These are phyloP conservation scores for Phytophthora gonapodyides DNA, from an alignment of 352 stramenopile species.

Conservation along the genomic window DNA sequence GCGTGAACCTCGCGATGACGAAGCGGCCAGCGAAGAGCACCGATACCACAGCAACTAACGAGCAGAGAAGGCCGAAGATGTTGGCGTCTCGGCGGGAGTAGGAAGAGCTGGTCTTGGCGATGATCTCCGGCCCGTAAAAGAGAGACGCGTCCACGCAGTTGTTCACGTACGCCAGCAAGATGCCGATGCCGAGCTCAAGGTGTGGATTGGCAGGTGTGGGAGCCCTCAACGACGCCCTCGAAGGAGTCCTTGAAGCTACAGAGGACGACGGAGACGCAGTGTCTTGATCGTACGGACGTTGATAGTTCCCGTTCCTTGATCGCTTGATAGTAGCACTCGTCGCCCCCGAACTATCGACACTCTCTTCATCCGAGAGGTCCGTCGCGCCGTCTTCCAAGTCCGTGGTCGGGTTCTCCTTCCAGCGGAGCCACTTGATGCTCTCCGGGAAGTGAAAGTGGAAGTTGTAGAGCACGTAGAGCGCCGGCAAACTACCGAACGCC, in stretches of 20 bases:
- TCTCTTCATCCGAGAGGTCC: conserved; percentile 38
- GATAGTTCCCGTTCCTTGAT: conserved; percentile 26
- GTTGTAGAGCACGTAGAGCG: conserved; percentile 78
- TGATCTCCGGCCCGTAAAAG: conserved; percentile 88
- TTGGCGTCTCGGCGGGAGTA: conserved; percentile 75
- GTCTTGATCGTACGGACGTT: conserved; percentile 19
- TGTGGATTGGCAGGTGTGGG: conserved; percentile 28
- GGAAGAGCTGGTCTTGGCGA: conserved; percentile 63
- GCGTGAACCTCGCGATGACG: conserved; percentile 70
- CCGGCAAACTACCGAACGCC: conserved; percentile 68
- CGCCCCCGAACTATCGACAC: conserved; percentile 24
- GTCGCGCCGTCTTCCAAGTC: conserved; percentile 52
- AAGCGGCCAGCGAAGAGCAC: conserved; percentile 70
- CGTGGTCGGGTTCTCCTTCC: conserved; percentile 59
- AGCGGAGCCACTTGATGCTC: conserved; percentile 77
- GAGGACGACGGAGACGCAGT: conserved; percentile 17
- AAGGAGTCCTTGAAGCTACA: conserved; percentile 1
- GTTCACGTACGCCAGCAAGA: conserved; percentile 85
- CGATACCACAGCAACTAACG: conserved; percentile 66
- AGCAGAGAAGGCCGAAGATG: conserved; percentile 73
- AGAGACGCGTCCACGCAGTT: conserved; percentile 88
- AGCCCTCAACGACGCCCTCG: not conserved
- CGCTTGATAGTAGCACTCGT: conserved; percentile 20
- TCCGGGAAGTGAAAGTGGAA: conserved; percentile 78
- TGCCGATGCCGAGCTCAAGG: conserved; percentile 74